These are phyloP conservation scores for Penicillium odoratum DNA, from an alignment of 495 filamentous ascomycete species.

Conservation along the genomic window DNA sequence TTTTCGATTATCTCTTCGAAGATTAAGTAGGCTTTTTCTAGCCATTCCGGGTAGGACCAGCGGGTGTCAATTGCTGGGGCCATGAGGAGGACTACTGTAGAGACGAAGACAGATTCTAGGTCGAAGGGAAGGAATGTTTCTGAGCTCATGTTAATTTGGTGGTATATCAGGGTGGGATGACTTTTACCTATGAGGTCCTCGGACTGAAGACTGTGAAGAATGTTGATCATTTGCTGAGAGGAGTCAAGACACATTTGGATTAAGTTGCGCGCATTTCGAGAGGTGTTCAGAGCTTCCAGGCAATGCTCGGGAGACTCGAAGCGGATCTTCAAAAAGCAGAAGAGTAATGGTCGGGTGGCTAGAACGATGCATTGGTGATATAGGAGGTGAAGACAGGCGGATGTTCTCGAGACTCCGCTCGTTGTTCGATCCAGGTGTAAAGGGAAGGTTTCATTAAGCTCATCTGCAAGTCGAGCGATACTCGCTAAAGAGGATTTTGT, in stretches of 20 bases:
- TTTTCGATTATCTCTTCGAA: conserved; percentile 45
- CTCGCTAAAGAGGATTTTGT: conserved; percentile 42
- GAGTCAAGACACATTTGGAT: conserved; percentile 27
- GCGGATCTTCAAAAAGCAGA: conserved; percentile 7
- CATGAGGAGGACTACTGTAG: conserved; percentile 38
- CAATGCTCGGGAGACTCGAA: conserved; percentile 4
- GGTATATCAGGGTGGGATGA: not conserved
- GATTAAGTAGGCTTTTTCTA: conserved; percentile 35
- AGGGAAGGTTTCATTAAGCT: conserved; percentile 35
- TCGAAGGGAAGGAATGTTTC: conserved; percentile 49
- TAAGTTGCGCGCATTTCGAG: not conserved
- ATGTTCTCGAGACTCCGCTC: conserved; percentile 40
- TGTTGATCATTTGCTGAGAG: conserved; percentile 41
- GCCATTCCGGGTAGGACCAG: conserved; percentile 31
- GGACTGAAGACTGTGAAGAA: conserved; percentile 35
- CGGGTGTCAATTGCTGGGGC: conserved; percentile 33
- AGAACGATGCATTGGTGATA: conserved; percentile 49
- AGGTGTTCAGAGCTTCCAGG: not conserved
- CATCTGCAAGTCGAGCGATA: conserved; percentile 38
- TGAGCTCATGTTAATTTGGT: conserved; percentile 11
- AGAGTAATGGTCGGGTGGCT: conserved; percentile 11
- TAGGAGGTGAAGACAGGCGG: conserved; percentile 45
- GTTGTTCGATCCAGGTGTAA: conserved; percentile 34
- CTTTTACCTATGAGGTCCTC: conserved; percentile 44
- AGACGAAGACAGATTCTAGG: conserved; percentile 43